Conservation (phyloP, 768 basidiomycete species). For the Ramaria rubella region DNA sequence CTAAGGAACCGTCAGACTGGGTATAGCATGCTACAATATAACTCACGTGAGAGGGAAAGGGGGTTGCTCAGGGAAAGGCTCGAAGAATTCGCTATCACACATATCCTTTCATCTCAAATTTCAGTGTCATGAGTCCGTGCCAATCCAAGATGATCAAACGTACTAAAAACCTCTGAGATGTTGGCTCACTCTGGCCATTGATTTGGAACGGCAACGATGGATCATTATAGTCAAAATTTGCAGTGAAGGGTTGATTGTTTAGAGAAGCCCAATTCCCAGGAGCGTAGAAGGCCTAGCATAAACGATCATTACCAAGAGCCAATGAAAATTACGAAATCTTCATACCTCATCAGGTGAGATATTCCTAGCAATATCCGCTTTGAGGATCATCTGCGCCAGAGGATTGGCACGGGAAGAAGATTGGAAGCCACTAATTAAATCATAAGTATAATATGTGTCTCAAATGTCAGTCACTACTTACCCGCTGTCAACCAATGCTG, state of each 20-base stretch:
- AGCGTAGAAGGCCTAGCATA: slow-evolving; percentile 6
- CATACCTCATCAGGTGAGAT: neutral
- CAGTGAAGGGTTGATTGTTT: slow-evolving; percentile 37
- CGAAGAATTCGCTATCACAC: slow-evolving; percentile 21
- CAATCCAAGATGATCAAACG: slow-evolving; percentile 10
- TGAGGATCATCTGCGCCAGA: slow-evolving; percentile 54
- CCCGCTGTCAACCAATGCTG: slow-evolving; percentile 40
- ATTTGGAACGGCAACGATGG: slow-evolving; percentile 37
- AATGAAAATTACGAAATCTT: neutral
- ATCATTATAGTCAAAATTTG: slow-evolving; percentile 38
- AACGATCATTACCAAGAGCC: neutral
- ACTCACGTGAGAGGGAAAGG: slow-evolving; percentile 40
- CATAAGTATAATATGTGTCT: neutral
- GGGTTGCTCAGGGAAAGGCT: slow-evolving; percentile 37
- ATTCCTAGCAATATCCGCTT: slow-evolving; percentile 43
- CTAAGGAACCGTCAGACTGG: neutral
- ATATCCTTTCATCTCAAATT: slow-evolving; percentile 17
- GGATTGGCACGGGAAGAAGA: slow-evolving; percentile 48
- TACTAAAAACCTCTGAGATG: slow-evolving; percentile 45
- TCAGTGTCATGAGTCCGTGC: neutral
- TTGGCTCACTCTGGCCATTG: slow-evolving; percentile 39
- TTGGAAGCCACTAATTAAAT: slow-evolving; percentile 43
- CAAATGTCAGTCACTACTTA: slow-evolving; percentile 23
- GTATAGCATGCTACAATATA: neutral
- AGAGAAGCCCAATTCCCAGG: slow-evolving; percentile 33